Base-by-base conservation (phyloP, 768 basidiomycete species). In the Suillus brevipes region DNA sequence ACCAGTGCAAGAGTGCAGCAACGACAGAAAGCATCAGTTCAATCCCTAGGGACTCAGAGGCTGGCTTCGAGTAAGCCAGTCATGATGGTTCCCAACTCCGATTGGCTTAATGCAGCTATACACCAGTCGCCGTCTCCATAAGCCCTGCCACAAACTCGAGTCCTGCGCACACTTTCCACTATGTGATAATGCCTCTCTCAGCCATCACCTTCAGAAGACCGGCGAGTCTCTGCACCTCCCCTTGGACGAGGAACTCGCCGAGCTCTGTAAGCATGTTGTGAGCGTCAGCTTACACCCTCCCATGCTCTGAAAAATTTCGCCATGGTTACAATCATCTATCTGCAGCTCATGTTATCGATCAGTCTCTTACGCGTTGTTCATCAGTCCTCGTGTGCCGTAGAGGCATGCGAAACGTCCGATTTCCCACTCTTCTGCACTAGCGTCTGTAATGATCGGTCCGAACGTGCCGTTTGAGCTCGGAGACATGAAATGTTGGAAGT, bases 211-310 rank as follows among this genome's bases (percentile, higher is more conserved):
- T 47, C 40, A 59, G 6, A 59, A 59, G 40, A 20, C 58, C 28
- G 6, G 40, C 40, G 3, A 59, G 40, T 42, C 58, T 73, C 71
- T 83, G 84, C 65, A 89, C 68, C 65, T 89, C 87, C 68, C 87
- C 83, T n/a, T 78, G 69, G 14, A 91, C 69, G 45, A 91, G 73
- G 87, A 88, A 91, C 65, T 89, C 89, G 2, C 63, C 63, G 10
- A 64, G 40, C 18, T n/a, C 62, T 4, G 34, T 34, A 34, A 34
- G 34, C 34, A 7, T 6, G 34, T 34, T 28, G 28, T 28, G 28
- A 28, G 28, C 28, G 28, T 28, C 28, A 28, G 28, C 28, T 28
- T 28, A 28, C 28, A 28, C 28, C 28, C 28, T 28, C 28, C 28
- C 28, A 28, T 28, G 1, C 28, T 28, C 28, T 28, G n/a, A 3